A percentile compares a stretch with the other conserved stretches of the same genome.
These are phyloP conservation scores for Dothideomycetes sp. DNA, from an alignment of 2,329 filamentous ascomycete genomes.

Conservation along the genomic window DNA sequence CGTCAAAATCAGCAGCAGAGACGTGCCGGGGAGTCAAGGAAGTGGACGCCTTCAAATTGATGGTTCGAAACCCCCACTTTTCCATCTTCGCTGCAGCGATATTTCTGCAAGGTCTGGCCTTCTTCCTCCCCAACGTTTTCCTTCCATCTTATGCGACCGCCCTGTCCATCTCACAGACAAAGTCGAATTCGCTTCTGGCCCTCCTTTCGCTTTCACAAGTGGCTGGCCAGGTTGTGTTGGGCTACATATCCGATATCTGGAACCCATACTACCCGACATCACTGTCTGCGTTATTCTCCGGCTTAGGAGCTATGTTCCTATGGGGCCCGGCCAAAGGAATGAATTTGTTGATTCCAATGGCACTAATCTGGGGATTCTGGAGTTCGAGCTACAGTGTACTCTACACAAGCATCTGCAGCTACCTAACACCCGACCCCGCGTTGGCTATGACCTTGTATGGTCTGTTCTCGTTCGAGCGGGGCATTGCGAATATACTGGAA, in stretches of 20 bases:
- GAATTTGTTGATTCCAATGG: constrained; percentile 43
- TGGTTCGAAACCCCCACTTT: constrained; percentile 21
- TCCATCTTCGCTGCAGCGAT: constrained; percentile 23
- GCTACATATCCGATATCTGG: constrained; percentile 30
- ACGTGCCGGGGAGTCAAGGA: constrained; percentile 11
- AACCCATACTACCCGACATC: constrained; percentile 37
- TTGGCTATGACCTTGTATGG: constrained; percentile 1
- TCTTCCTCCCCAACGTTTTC: constrained; percentile 29
- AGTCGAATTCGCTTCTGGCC: constrained; percentile 23
- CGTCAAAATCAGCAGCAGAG: constrained; percentile 10
- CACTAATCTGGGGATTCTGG: constrained; percentile 50
- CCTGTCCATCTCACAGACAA: constrained; percentile 15
- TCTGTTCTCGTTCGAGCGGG: constrained; percentile 3
- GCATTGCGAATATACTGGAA: constrained; percentile 2
- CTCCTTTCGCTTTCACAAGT: constrained; percentile 25
- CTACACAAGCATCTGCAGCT: constrained; percentile 26
- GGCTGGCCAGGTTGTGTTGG: constrained; percentile 25
- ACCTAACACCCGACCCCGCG: neutral
- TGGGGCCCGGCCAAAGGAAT: constrained; percentile 40
- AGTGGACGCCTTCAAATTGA: constrained; percentile 25
- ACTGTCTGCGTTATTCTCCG: constrained; percentile 37
- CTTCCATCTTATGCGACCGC: constrained; percentile 24
- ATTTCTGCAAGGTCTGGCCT: constrained; percentile 26
- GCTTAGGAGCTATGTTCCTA: constrained; percentile 43
- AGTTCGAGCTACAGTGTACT: constrained; percentile 49